phyloP scores from a whole-genome alignment of 2,329 filamentous ascomycete genomes.

The Periconia sp. region DNA sequence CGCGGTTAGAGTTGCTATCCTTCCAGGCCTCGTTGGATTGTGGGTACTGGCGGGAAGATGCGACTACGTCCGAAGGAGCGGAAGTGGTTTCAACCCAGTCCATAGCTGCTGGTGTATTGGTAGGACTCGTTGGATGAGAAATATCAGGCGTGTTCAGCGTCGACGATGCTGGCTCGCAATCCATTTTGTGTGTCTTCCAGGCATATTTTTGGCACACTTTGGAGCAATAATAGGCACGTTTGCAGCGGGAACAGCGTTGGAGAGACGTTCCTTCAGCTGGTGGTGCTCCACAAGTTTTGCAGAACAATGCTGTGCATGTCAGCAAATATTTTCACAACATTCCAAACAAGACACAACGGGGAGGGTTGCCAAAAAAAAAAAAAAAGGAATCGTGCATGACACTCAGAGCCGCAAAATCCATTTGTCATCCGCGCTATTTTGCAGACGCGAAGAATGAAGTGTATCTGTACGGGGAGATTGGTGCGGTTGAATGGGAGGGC shows the following conservation, averaged over 20 bases:
- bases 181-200: conserved; percentile 58
- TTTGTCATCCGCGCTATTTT: too few species aligned
- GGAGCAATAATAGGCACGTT: conserved; percentile 57
- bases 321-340: conserved; percentile 6
- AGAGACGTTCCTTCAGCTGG: conserved; percentile 26
- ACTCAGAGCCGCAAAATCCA: too few species aligned
- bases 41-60: not conserved
- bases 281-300: conserved; percentile 32
- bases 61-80: too few species aligned
- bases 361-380: too few species aligned
- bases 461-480: too few species aligned
- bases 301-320: conserved; percentile 9
- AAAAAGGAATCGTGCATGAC: too few species aligned
- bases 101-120: not conserved
- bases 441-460: too few species aligned
- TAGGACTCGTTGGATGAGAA: conserved; percentile 24
- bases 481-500: not conserved
- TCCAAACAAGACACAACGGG: not conserved
- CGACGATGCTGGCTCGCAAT: conserved; percentile 44
- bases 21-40: not conserved
- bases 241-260: conserved; percentile 56
- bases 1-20: not conserved
- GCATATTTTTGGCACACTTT: conserved; percentile 58
- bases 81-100: not conserved
- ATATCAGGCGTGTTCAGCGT: conserved; percentile 33